Base-by-base conservation (phyloP, 768 basidiomycete species). In the Mycena pura region DNA sequence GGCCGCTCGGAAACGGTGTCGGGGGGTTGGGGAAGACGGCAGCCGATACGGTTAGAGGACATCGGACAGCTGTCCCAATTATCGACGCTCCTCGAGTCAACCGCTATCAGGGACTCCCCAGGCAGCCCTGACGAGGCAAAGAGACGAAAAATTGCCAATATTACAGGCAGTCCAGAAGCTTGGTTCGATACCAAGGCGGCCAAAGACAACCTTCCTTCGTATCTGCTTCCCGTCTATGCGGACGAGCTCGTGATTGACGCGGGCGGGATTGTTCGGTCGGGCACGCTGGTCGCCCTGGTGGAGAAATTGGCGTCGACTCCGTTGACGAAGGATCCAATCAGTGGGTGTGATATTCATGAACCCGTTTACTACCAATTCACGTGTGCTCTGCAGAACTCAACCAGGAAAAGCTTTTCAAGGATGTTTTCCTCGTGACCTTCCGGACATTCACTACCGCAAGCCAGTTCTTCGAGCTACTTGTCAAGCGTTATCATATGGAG, bases 391-490 rank as follows among this genome's bases (percentile, higher is more conserved):
- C 55, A 72, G 72, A 72, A 62, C 53, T 64, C 49, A 64, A 50
- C 57, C 73, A 28, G 68, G 73, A 65, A 71, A 80, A 46, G 6
- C 56, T 71, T 11, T 90, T 82, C 70, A 78, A 81, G 25, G 78
- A 81, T 29, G 81, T 85, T n/a, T 96, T 96, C 77, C 80, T 96
- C 43, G 87, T 86, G 74, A 95, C 93, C 15, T 93, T 92, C 76
- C 82, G 87, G 52, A 90, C 92, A 0, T 94, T 96, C 70, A 88
- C 86, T 24, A 85, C 85, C 6, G 83, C 91, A 3, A 82, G 86
- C 39, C 77, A 81, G 39, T 74, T 96, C 3, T 87, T 94, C 64
- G 87, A 91, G 28, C 75, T 86, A 48, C 83, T 96, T 28, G 75
- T 87, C 17, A 81, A 85, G 36, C 82, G 85, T 15, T 95, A 88